Evolutionary conservation across 495 filamentous ascomycete genomes (phyloP), one percentile per base, ranked within the genome.

Genomic region (Neurospora sp.): DNA sequence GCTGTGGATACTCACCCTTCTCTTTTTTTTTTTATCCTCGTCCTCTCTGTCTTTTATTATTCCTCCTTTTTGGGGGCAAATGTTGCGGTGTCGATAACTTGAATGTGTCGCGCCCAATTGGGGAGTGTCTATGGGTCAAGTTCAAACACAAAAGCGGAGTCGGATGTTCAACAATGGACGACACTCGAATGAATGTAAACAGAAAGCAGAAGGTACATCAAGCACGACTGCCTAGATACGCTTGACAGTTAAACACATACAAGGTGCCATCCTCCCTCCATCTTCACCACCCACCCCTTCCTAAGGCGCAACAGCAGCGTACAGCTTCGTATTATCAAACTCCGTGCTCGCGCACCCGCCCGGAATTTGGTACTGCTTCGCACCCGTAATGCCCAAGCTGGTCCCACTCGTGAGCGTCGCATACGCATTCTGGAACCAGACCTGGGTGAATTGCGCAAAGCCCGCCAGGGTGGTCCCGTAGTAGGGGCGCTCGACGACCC

Each of bases 391-490:
- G 27, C 77, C 75, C 16, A 80, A 40, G 17, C 42, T 40, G 12
- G 70, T 69, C 12, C 53, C 44, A 44, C 27, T 44, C 16, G 38
- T 70, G 4, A 39, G 39, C 1, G 44, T 74, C 0, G 77, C 78
- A 17, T 75, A 78, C 1, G 77, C 71, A 16, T 76, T 72, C 20
- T 79, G 68, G 59, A 81, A 81, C 76, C 78, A 81, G 8, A 76
- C 73, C 38, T 78, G 75, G 22, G 70, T 75, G 70, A 81, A 81
- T 17, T 41, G 5, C 0, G 79, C 74, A 17, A 79, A 79, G 37
- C 72, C 71, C 6, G 76, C 73, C 1, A 78, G 72, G 8, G 72
- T 41, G 22, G 39, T 31, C 40, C 78, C 78, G 72, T 75, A 77
- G 61, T 69, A 68, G 20, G 79, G 79, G 3, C 76, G 70, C 72